phyloP scores from a whole-genome alignment of 108 stramenopile species.

The Nannochloropsis salina region DNA sequence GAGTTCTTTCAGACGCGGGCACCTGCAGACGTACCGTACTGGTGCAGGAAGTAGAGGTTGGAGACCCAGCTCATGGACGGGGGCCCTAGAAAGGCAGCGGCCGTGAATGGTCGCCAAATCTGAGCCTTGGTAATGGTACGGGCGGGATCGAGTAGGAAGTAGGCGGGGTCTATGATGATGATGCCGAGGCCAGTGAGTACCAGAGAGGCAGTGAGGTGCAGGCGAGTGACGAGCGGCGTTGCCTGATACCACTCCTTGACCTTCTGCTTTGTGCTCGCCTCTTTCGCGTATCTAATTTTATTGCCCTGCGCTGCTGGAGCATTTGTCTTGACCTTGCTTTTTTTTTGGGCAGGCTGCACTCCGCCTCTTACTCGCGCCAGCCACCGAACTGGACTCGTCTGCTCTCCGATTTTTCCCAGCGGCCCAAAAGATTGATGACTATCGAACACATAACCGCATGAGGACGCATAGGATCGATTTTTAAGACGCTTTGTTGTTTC shows the following conservation, averaged over 20 bases:
- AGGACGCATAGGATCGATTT: too few species aligned
- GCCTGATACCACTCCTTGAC: constrained; percentile 17
- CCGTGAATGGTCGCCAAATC: constrained; percentile 42
- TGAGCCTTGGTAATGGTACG: background rate
- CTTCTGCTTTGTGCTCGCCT: background rate
- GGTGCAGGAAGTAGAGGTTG: constrained; percentile 38
- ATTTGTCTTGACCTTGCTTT: background rate
- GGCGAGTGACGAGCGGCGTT: background rate
- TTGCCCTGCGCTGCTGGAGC: background rate
- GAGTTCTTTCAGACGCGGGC: constrained; percentile 29
- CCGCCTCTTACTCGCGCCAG: background rate
- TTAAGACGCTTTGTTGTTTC: too few species aligned
- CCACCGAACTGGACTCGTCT: background rate
- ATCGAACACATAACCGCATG: too few species aligned
- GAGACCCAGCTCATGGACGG: constrained; percentile 35
- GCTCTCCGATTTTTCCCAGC: background rate
- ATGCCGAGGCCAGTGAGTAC: background rate
- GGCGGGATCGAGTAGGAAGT: background rate
- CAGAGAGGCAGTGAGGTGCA: background rate
- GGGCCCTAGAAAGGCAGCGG: constrained; percentile 37
- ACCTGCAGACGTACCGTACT: constrained; percentile 32
- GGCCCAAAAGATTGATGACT: too few species aligned
- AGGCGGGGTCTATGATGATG: background rate
- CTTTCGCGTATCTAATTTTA: background rate
- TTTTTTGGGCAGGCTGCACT: background rate